Percentiles rank a stretch among this genome's conserved stretches.
Evolutionary conservation across 1,284 basidiomycete genomes (phyloP).

Genomic region (Ceraceosorus bombacis): DNA sequence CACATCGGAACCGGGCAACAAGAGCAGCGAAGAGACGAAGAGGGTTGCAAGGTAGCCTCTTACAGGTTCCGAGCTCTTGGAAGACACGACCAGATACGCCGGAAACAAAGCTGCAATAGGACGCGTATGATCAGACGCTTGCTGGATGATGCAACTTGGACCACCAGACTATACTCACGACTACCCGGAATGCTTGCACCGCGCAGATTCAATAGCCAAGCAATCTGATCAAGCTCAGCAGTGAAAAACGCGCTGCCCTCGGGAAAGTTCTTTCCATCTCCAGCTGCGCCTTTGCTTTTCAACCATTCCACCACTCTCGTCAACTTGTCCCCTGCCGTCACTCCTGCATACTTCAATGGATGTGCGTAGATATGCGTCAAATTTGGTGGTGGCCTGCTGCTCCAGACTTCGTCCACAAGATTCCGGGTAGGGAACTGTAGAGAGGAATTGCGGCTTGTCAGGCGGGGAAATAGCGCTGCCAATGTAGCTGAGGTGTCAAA

Average conservation of each 20-base stretch:
- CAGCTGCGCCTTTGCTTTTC: background rate
- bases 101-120: conserved; percentile 29
- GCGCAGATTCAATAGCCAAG: conserved; percentile 43
- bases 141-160: background rate
- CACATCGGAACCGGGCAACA: conserved; percentile 10
- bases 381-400: conserved; percentile 60
- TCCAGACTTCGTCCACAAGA: conserved; percentile 76
- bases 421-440: conserved; percentile 58
- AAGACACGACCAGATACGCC: conserved; percentile 28
- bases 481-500: conserved; percentile 58
- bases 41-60: conserved; percentile 18
- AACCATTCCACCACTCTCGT: conserved; percentile 21
- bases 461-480: conserved; percentile 14
- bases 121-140: background rate
- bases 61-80: background rate
- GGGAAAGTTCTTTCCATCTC: background rate
- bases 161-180: conserved; percentile 11
- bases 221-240: conserved; percentile 39
- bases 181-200: conserved; percentile 40
- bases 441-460: conserved; percentile 49
- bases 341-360: conserved; percentile 65
- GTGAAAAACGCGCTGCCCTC: conserved; percentile 23
- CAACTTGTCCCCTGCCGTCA: conserved; percentile 45
- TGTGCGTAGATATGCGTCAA: conserved; percentile 67
- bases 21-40: conserved; percentile 28